Evolutionary conservation across 768 basidiomycete species (phyloP), one percentile per base, ranked within the genome.

Genomic region (Psilocybe cyanescens): DNA sequence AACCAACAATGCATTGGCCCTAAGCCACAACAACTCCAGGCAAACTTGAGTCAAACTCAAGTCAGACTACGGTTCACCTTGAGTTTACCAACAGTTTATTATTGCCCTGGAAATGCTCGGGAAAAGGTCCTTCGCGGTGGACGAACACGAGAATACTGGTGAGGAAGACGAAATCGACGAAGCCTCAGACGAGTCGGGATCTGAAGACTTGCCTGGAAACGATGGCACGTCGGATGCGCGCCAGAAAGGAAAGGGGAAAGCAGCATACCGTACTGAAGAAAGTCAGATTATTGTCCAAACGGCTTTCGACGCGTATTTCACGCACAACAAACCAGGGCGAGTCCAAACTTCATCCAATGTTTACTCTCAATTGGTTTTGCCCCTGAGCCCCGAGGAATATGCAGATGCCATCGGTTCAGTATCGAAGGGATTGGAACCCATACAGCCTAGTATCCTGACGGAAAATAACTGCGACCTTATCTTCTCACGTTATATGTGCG

Each of bases 261-360:
- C 61, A 14, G 53, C 39, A 54, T 60, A 70, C 48, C 55, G 52
- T 17, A 65, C 70, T 3, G 50, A 68, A n/a, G 60, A 59, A 19
- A 66, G 65, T 17, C 67, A 71, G 31, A 72, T 81, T 57, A 82
- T 92, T 51, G 82, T 86, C 3, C 81, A 84, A 28, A 86, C 92
- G 5, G 78, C 87, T 6, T 94, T 95, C 57, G 95, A 99, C 76
- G 86, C 89, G 19, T 99, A 97, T 77, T 92, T 99, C 72, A 80
- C 79, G 5, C 82, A 86, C 44, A 78, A 83, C 30, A 78, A 87
- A 8, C 79, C 86, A 24, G 71, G 71, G 50, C 83, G 89, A 14
- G 75, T 86, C 1, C 84, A 85, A 63, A 96, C 94, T 31, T 94
- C 93, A 33, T 77, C 86, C 61, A 89, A 90, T 67, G 83, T 93